A percentile compares a stretch with the other conserved stretches of the same genome.
Evolutionary conservation across 371 early-diverging fungal species (phyloP).

Genomic region (Circinella minor): DNA sequence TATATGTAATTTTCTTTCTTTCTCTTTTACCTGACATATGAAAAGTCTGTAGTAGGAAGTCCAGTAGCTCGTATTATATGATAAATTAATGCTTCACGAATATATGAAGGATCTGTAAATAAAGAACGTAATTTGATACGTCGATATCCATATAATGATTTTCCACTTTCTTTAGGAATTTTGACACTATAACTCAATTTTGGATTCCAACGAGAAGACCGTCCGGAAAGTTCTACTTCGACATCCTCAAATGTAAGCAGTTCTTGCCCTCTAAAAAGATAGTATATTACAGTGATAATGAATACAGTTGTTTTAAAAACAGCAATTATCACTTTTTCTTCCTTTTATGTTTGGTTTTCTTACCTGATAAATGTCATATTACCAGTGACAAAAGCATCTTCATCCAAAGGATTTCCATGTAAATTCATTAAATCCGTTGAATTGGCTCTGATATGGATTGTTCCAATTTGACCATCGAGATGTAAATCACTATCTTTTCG

Average conservation of each 20-base stretch:
- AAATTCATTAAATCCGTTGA: conserved; percentile 12
- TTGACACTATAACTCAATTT: conserved; percentile 40
- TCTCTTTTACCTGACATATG: conserved; percentile 24
- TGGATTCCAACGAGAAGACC: conserved; percentile 28
- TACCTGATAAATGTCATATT: conserved; percentile 27
- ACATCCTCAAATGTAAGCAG: conserved; percentile 22
- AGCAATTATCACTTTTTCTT: background rate
- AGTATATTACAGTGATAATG: no score
- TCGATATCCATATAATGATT: conserved; percentile 22
- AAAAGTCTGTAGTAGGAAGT: conserved; percentile 28
- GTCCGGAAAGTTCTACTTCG: conserved; percentile 31
- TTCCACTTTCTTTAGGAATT: conserved; percentile 16
- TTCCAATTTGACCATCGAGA: conserved; percentile 23
- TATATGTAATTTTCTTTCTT: background rate
- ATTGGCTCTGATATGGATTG: conserved; percentile 20
- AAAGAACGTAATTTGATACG: conserved; percentile 38
- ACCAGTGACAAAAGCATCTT: conserved; percentile 8
- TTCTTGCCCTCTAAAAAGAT: conserved; percentile 9
- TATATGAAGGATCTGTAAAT: conserved; percentile 37
- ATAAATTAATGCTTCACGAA: conserved; percentile 39
- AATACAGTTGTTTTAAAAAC: no score
- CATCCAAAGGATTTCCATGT: conserved; percentile 3
- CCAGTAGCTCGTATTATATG: conserved; percentile 31
- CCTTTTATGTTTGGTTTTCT: background rate
- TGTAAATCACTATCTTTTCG: conserved; percentile 22